Percentiles rank a stretch among this genome's conserved stretches.
phyloP scores from a whole-genome alignment of 305 asterid genomes.

The Solanum hybrid region DNA sequence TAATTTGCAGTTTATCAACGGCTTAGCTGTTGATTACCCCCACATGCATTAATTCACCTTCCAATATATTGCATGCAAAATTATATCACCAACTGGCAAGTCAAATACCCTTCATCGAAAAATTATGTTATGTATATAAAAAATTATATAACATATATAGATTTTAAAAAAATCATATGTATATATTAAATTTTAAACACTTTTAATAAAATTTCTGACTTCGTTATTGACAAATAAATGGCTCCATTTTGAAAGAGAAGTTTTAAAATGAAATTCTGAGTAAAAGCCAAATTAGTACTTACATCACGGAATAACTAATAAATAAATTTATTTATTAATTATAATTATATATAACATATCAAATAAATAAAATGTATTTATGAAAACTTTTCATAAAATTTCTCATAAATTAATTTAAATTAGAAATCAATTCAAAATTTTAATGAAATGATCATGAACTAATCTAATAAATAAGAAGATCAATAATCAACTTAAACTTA shows the following conservation, averaged over 20 bases:
- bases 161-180: no score
- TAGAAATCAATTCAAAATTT: not conserved
- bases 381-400: not conserved
- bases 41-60: not conserved
- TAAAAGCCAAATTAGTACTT: not conserved
- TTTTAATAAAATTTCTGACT: no score
- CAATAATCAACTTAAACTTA: not conserved
- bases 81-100: not conserved
- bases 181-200: no score
- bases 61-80: not conserved
- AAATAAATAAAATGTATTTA: not conserved
- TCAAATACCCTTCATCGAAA: no score
- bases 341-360: no score
- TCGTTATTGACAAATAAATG: no score
- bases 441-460: not conserved
- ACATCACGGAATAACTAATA: not conserved
- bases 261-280: not conserved
- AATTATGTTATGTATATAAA: no score
- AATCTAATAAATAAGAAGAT: not conserved
- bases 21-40: not conserved
- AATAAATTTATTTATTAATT: no score
- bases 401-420: not conserved
- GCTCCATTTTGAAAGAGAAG: not conserved
- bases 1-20: slow-evolving; percentile 16
- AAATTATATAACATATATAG: no score